These are phyloP conservation scores for Aegilops umbellulata DNA, from an alignment of 176 grass and related monocot species.

Conservation along the genomic window DNA sequence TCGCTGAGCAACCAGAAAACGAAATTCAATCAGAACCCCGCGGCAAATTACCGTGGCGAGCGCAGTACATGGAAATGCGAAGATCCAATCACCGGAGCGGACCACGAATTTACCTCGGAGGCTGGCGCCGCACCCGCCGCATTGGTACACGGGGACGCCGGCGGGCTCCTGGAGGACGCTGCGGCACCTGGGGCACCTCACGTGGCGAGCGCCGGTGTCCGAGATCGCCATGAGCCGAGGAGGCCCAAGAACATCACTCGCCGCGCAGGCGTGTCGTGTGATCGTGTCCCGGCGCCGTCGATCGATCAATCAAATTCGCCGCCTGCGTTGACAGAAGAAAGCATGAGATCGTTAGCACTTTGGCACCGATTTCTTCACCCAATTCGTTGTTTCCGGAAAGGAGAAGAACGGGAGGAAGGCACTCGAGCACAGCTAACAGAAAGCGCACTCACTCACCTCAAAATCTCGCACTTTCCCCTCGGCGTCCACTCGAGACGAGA, in stretches of 20 bases:
- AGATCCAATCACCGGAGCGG: not conserved
- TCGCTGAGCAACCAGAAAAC: slow-evolving; percentile 37
- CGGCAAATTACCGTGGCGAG: not conserved
- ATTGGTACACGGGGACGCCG: slow-evolving; percentile 61
- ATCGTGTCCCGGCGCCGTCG: not conserved
- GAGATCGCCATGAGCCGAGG: slow-evolving; percentile 43
- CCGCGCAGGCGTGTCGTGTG: no score
- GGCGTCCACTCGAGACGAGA: not conserved
- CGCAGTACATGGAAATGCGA: not conserved
- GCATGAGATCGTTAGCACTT: not conserved
- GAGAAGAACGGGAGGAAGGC: not conserved
- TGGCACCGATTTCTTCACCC: not conserved
- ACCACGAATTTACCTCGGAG: slow-evolving; percentile 57
- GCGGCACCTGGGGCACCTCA: slow-evolving; percentile 73
- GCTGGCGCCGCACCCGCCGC: slow-evolving; percentile 62
- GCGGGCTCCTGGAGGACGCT: slow-evolving; percentile 56
- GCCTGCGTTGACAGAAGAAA: not conserved
- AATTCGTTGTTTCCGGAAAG: not conserved
- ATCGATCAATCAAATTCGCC: not conserved
- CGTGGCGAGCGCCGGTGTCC: slow-evolving; percentile 34
- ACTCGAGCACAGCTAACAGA: not conserved
- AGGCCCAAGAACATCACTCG: slow-evolving; percentile 22
- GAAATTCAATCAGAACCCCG: slow-evolving; percentile 27
- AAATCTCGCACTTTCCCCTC: not conserved
- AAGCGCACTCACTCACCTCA: slow-evolving; percentile 29